Evolutionary conservation across 2,329 filamentous ascomycete species (phyloP).

Genomic region (Fusarium sp.): DNA sequence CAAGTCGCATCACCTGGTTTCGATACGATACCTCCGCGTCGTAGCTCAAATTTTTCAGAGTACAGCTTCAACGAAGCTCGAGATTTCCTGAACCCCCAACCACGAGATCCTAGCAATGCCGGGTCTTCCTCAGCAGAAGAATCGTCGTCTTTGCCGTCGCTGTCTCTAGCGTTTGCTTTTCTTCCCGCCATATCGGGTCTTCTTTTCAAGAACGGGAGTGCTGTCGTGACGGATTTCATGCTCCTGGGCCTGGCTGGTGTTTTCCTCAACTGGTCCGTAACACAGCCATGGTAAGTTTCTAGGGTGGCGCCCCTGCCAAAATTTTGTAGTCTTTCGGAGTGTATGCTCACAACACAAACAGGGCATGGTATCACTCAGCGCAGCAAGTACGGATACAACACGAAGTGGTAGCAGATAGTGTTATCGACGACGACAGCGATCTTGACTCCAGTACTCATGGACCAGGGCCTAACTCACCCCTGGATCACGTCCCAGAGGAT

Average conservation of each 20-base stretch:
- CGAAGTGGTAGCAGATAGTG: slow-evolving; percentile 54
- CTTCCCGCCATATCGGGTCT: slow-evolving; percentile 87
- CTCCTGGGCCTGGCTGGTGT: slow-evolving; percentile 82
- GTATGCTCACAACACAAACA: slow-evolving; percentile 23
- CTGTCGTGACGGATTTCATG: slow-evolving; percentile 86
- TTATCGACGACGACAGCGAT: slow-evolving; percentile 60
- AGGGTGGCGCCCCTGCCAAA: not conserved
- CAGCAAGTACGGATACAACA: slow-evolving; percentile 69
- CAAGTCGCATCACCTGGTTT: slow-evolving; percentile 41
- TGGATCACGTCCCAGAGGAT: slow-evolving; percentile 60
- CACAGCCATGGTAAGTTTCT: slow-evolving; percentile 81
- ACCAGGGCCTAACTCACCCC: slow-evolving; percentile 37
- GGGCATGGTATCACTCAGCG: slow-evolving; percentile 75
- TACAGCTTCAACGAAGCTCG: slow-evolving; percentile 76
- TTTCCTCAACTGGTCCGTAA: slow-evolving; percentile 92
- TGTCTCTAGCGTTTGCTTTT: slow-evolving; percentile 85
- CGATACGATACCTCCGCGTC: slow-evolving; percentile 60
- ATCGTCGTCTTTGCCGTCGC: slow-evolving; percentile 77
- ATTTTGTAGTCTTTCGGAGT: not conserved
- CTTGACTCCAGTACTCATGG: slow-evolving; percentile 47
- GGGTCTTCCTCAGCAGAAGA: slow-evolving; percentile 56
- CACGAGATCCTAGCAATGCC: slow-evolving; percentile 45
- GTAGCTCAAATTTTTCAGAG: slow-evolving; percentile 84
- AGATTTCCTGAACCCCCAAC: slow-evolving; percentile 71
- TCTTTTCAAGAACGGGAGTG: slow-evolving; percentile 85